phyloP scores from a whole-genome alignment of 768 basidiomycete genomes.

The Dacryopinax spathularia region DNA sequence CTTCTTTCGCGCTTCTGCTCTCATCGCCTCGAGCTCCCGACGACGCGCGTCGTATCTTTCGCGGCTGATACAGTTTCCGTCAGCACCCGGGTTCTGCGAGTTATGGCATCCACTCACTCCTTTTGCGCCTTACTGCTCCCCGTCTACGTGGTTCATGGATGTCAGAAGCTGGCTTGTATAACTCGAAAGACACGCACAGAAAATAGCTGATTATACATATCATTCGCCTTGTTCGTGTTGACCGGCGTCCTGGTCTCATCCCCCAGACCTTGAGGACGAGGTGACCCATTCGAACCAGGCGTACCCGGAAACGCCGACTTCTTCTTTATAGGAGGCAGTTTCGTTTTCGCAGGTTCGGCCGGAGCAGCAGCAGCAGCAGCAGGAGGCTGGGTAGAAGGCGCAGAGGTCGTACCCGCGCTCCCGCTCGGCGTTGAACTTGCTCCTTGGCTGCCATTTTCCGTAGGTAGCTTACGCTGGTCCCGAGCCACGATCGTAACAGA shows the following conservation, averaged over 20 bases:
- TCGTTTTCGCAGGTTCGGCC: neutral
- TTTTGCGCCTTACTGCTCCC: conserved; percentile 6
- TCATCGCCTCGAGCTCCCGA: neutral
- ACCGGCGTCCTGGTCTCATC: neutral
- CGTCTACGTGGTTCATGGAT: neutral
- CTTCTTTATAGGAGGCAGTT: conserved; percentile 7
- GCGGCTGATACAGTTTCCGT: neutral
- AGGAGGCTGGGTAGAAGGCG: neutral
- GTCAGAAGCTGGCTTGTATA: neutral
- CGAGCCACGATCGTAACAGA: conserved; percentile 28
- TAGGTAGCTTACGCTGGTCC: conserved; percentile 28
- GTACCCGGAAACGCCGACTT: conserved; percentile 1
- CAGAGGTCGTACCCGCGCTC: neutral
- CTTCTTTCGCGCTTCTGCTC: neutral
- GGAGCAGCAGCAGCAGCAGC: too few relatives aligned
- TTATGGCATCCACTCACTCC: neutral
- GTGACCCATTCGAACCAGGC: neutral
- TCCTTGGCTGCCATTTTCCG: neutral
- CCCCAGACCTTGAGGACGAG: neutral
- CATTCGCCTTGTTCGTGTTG: neutral
- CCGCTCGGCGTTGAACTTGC: neutral
- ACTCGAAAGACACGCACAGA: neutral
- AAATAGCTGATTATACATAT: neutral
- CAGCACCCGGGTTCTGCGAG: neutral
- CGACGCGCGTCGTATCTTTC: neutral